Percentiles rank a stretch among this genome's conserved stretches.
phyloP scores from a whole-genome alignment of 1,284 basidiomycete genomes.

The Gomphus bonarii region DNA sequence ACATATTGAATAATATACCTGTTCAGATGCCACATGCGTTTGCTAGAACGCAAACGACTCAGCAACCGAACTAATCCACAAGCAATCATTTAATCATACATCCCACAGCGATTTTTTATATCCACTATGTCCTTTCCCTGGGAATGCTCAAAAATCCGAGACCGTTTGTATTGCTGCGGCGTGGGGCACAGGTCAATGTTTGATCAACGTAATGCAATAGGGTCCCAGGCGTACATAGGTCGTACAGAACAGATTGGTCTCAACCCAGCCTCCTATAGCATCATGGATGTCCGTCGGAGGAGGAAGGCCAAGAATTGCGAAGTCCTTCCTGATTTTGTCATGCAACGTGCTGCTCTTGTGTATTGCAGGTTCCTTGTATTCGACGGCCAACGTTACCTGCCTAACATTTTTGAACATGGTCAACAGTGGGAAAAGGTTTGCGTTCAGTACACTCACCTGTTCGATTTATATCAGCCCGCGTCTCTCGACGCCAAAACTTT shows the following conservation, averaged over 20 bases:
- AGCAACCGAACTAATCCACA: background rate
- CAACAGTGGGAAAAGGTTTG: background rate
- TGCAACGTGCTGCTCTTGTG: background rate
- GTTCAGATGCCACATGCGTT: background rate
- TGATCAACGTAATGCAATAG: background rate
- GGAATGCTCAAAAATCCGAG: background rate
- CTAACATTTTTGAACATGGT: background rate
- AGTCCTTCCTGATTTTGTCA: background rate
- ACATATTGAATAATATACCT: background rate
- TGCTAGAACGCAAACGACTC: background rate
- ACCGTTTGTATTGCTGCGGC: background rate
- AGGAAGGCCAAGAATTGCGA: background rate
- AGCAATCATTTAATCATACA: background rate
- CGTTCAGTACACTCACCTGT: background rate
- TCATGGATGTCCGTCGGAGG: background rate
- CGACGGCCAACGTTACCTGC: background rate
- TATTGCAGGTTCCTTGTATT: background rate
- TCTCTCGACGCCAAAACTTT: no score
- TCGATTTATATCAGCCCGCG: background rate
- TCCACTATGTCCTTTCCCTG: background rate
- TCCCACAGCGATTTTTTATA: background rate
- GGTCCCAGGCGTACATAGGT: background rate
- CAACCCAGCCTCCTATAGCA: background rate
- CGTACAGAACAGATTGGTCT: background rate
- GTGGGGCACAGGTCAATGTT: background rate